Evolutionary conservation across 129 eudicot species (phyloP).

Genomic region (Silybum marianum): DNA sequence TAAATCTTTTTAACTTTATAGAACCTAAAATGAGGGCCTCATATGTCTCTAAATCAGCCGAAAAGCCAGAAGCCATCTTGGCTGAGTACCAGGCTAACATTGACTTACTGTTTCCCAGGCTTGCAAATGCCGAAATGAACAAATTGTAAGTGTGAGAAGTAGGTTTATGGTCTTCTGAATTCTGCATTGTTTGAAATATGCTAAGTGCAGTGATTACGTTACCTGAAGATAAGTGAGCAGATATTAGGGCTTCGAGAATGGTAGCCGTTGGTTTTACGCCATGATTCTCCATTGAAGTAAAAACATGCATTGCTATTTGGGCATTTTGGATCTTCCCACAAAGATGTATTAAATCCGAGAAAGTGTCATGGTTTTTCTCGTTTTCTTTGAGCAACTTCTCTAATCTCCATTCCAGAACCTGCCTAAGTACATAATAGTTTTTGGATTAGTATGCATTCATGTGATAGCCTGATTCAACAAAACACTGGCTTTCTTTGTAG

Average conservation of each 20-base stretch:
- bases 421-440: slow-evolving; percentile 21
- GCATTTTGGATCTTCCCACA: slow-evolving; percentile 48
- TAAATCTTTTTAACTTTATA: slow-evolving; percentile 34
- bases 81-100: slow-evolving; percentile 57
- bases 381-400: slow-evolving; percentile 46
- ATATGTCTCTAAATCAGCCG: slow-evolving; percentile 41
- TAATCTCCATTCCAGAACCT: slow-evolving; percentile 64
- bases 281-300: slow-evolving; percentile 58
- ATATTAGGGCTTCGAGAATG: slow-evolving; percentile 50
- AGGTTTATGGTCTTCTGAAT: slow-evolving; percentile 46
- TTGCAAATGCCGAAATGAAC: slow-evolving; percentile 56
- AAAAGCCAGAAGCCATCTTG: slow-evolving; percentile 46
- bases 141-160: slow-evolving; percentile 54
- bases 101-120: slow-evolving; percentile 40
- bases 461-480: background rate
- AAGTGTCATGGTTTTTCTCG: slow-evolving; percentile 33
- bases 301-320: slow-evolving; percentile 48
- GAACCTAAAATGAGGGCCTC: slow-evolving; percentile 49
- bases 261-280: slow-evolving; percentile 50
- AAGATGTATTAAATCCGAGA: slow-evolving; percentile 44
- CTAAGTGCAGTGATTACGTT: slow-evolving; percentile 55
- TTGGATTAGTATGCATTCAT: slow-evolving; percentile 16
- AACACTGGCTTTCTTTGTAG: background rate
- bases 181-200: slow-evolving; percentile 62
- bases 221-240: slow-evolving; percentile 47